Base-by-base conservation (phyloP, 108 stramenopile genomes). In the Nitzschia palea region DNA sequence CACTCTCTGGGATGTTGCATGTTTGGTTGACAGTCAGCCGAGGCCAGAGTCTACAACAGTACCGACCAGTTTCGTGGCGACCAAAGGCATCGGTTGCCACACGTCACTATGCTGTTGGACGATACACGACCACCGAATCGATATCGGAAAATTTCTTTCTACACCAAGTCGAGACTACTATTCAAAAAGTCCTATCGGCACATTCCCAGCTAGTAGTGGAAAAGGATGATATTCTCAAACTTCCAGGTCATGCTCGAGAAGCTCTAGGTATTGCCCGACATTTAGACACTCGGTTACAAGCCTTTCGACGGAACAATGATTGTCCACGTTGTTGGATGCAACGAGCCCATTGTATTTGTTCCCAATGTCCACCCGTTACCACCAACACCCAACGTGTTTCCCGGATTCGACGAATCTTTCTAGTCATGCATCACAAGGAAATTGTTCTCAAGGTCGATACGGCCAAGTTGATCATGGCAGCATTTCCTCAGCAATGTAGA, bases 401-500 rank as follows among this genome's bases (percentile, higher is more conserved):
- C 4, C 8, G 4, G n/a, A 20, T 63, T 0, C 26, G 77, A 55
- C 76, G 84, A 12, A 68, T 90, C 15, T 90, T 86, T 73, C 33
- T 90, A 40, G 48, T 86, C 58, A 75, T 84, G 79, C 88, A 90
- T 67, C 88, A 90, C 73, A 90, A 86, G 58, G 88, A 90, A 74
- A 73, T 90, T 37, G 65, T 74, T 10, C 55, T 90, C 37, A 79
- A 71, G 25, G 82, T 90, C 2, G 88, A 90, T 54, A 90, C 88
- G 22, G 88, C 88, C 34, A 90, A 90, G 61, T 54, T 90, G 12
- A 74, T 90, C 29, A 48, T 90, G 25, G 54, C 73, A 1, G 43
- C 86, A 1, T 86, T 86, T 66, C 88, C 88, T 17, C 27, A 61
- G 10, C 63, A 77, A 22, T 36, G 73, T 42, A 36, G 77, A 59